Base-by-base conservation (phyloP, 1,284 basidiomycete genomes). In the Heterobasidion parviporum region DNA sequence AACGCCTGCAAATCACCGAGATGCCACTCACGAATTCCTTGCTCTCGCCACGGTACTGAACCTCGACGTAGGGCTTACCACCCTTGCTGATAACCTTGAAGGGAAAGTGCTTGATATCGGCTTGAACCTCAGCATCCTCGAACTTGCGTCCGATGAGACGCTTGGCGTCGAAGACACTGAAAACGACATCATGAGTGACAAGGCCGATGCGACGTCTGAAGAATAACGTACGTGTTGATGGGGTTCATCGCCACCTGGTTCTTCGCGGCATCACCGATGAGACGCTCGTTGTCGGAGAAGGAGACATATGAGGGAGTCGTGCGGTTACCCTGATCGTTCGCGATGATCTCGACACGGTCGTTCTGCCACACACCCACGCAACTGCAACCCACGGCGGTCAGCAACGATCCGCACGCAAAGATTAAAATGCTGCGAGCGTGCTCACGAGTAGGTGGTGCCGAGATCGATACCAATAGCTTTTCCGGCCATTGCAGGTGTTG, bases 361-460 rank as follows among this genome's bases (percentile, higher is more conserved):
- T 97, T 94, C 78, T 94, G 91, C 94, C 94, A 98, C 63, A 97
- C 94, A 81, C 90, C 94, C 65, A 95, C 87, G 70, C 86, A 89
- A 16, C 87, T 89, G 72, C 6, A 44, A 26, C 26, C 2, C 8
- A 10, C 2, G 10, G 15, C 8, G 36, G 36, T 16, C 34, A 57
- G 33, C 54, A 57, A 60, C 53, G 2, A 58, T 15, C 15, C 8
- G 2, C 16, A 61, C 52, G 47, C 56, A 54, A 46, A 55, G 34
- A 50, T n/a, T 56, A 36, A 54, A 59, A 18, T 1, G n/a, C n/a
- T 12, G 20, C 41, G 52, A 18, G n/a, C 7, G 48, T 16, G 77
- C 85, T 61, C 68, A 88, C 86, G 85, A 88, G 76, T 88, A 89
- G 50, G 87, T 89, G 59, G 92, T 94, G 67, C 92, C 92, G 66